Conservation (phyloP, 768 basidiomycete species). For the Psilocybe sp. region DNA sequence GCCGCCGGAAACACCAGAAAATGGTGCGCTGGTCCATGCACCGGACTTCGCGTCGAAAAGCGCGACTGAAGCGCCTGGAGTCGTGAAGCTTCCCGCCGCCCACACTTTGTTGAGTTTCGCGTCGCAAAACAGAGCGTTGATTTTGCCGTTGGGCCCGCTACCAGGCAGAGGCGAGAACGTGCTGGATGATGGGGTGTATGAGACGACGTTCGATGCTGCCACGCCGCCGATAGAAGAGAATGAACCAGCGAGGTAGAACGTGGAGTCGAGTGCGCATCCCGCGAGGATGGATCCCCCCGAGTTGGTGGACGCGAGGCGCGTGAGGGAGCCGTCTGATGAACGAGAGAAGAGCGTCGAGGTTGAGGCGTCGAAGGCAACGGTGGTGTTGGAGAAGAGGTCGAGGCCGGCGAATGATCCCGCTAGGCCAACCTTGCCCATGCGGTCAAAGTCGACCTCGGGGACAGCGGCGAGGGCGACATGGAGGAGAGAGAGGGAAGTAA, state of each 20-base stretch:
- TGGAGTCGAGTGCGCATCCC: slow-evolving; percentile 65
- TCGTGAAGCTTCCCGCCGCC: slow-evolving; percentile 76
- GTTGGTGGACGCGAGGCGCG: slow-evolving; percentile 74
- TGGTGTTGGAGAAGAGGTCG: slow-evolving; percentile 64
- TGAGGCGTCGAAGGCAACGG: slow-evolving; percentile 63
- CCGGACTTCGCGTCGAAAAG: slow-evolving; percentile 61
- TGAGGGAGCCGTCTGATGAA: slow-evolving; percentile 60
- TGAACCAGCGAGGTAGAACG: slow-evolving; percentile 78
- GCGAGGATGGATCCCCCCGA: slow-evolving; percentile 73
- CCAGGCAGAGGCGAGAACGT: slow-evolving; percentile 62
- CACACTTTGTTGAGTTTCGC: slow-evolving; percentile 59
- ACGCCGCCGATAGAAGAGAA: slow-evolving; percentile 71
- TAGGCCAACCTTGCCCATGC: slow-evolving; percentile 90
- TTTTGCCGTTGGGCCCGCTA: slow-evolving; percentile 69
- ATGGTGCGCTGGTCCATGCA: slow-evolving; percentile 77
- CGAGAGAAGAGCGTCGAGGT: slow-evolving; percentile 72
- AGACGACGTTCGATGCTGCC: slow-evolving; percentile 68
- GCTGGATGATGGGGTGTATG: slow-evolving; percentile 61
- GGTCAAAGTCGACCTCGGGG: slow-evolving; percentile 46
- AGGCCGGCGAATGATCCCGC: slow-evolving; percentile 88
- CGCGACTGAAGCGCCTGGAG: slow-evolving; percentile 65
- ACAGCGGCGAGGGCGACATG: slow-evolving; percentile 31
- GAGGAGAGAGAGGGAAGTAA: slow-evolving; percentile 22
- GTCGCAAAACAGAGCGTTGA: slow-evolving; percentile 82
- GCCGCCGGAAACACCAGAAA: slow-evolving; percentile 76